These are phyloP conservation scores for Yamadazyma sp. DNA, from an alignment of 805 yeast species.

Conservation along the genomic window DNA sequence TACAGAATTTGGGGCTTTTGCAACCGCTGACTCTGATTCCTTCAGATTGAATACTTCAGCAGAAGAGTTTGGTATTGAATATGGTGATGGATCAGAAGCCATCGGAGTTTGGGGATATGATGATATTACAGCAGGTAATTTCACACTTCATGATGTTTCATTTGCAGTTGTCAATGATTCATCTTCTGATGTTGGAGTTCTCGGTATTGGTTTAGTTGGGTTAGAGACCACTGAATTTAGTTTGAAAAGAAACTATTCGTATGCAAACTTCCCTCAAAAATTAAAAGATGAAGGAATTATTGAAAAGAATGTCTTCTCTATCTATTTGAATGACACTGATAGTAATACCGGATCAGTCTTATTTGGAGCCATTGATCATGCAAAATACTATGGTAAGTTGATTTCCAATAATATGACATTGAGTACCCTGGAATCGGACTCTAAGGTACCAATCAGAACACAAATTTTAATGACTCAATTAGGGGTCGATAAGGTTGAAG, in stretches of 20 bases:
- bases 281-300: slow-evolving; percentile 30
- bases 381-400: slow-evolving; percentile 32
- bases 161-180: slow-evolving; percentile 73
- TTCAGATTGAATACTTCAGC: slow-evolving; percentile 41
- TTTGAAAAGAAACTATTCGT: slow-evolving; percentile 19
- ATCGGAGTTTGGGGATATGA: slow-evolving; percentile 63
- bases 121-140: slow-evolving; percentile 47
- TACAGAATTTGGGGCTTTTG: slow-evolving; percentile 46
- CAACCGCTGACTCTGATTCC: slow-evolving; percentile 34
- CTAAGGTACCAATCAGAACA: slow-evolving; percentile 12
- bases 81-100: slow-evolving; percentile 49
- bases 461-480: neutral
- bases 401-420: slow-evolving; percentile 12
- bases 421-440: neutral
- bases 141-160: slow-evolving; percentile 48
- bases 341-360: slow-evolving; percentile 29
- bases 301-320: slow-evolving; percentile 29
- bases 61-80: slow-evolving; percentile 38
- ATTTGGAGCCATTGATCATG: slow-evolving; percentile 43
- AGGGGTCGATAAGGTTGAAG: neutral
- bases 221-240: slow-evolving; percentile 54
- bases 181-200: slow-evolving; percentile 59
- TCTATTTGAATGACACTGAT: slow-evolving; percentile 23
- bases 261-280: slow-evolving; percentile 31
- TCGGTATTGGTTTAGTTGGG: slow-evolving; percentile 68